Evolutionary conservation across 2,329 filamentous ascomycete species (phyloP), one percentile per base, ranked within the genome.

Genomic region (Penicillium olsonii): DNA sequence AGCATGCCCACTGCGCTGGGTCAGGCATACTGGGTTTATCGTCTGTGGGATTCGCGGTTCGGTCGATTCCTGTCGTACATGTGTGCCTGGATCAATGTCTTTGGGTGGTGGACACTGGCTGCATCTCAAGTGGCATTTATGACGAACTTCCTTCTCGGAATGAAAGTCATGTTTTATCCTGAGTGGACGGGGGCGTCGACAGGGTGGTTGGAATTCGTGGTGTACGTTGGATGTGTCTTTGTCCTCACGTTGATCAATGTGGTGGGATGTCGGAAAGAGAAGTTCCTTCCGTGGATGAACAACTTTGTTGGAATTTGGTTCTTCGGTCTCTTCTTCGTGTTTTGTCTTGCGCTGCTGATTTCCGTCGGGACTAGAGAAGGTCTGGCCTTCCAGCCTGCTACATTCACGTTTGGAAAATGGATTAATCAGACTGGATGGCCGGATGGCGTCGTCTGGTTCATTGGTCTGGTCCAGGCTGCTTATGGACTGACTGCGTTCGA

Each of bases 1-100:
- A 76, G 74, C 53, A 83, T 83, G 80, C 81, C 81, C 1, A 83
- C 80, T 0, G 80, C 81, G 0, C 65, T 83, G 5, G 81, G 81
- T 0, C 81, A 84, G 63, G 80, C 80, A 0, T 83, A 80, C 57
- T 84, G 80, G 80, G 70, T 78, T 2, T 70, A 74, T 50, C 68
- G 71, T 3, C 64, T 79, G 46, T 65, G 73, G 70, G 42, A 68
- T 48, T 55, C 58, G 7, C 62, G 57, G 0, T 47, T 51, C 2
- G 80, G 79, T 1, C 72, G 80, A 1, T 78, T 82, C 54, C 56
- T 66, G 5, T 80, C 77, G 1, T 83, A 83, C 57, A 72, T 83
- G 62, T 81, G 78, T 53, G 80, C 79, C 3, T 82, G 79, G 79
- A 80, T 82, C 59, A 83, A 83, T 63, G 80, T 76, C 0, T 82